Percentiles rank a stretch among this genome's conserved stretches.
These are phyloP conservation scores for Capronia coronata DNA, from an alignment of 2,329 filamentous ascomycete species.

Conservation along the genomic window DNA sequence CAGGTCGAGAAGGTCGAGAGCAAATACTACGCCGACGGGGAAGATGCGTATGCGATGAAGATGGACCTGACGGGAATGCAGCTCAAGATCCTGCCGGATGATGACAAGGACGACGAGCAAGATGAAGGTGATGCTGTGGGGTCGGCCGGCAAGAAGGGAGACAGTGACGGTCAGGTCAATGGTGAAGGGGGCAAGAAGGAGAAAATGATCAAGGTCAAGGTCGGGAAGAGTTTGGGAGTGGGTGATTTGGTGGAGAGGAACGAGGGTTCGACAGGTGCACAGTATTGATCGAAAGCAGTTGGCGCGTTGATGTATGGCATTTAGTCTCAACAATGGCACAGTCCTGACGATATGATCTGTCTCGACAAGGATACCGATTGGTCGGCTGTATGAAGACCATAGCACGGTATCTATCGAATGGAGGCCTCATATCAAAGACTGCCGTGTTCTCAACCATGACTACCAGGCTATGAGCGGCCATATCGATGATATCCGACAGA, in stretches of 20 bases:
- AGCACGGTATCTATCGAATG: too few species aligned
- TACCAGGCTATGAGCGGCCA: too few species aligned
- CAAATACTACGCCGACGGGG: constrained; percentile 95
- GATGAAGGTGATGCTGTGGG: constrained; percentile 68
- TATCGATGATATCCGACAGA: too few species aligned
- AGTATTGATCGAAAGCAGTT: constrained; percentile 9
- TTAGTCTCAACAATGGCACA: too few species aligned
- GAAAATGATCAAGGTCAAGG: constrained; percentile 75
- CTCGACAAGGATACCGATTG: too few species aligned
- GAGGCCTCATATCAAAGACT: too few species aligned
- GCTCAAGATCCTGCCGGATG: constrained; percentile 42
- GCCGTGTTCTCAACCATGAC: too few species aligned
- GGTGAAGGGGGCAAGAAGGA: constrained; percentile 51
- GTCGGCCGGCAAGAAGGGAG: constrained; percentile 46
- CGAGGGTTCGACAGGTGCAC: constrained; percentile 31
- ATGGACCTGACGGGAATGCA: constrained; percentile 61
- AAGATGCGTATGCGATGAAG: constrained; percentile 92
- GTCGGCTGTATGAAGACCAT: too few species aligned
- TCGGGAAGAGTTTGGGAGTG: constrained; percentile 73
- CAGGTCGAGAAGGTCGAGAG: constrained; percentile 72
- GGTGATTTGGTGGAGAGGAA: constrained; percentile 51
- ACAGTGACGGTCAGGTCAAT: constrained; percentile 48
- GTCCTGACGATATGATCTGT: too few species aligned
- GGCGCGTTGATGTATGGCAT: too few species aligned
- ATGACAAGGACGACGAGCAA: constrained; percentile 40